A percentile compares a stretch with the other conserved stretches of the same genome.
Conservation (phyloP, 192 early-diverging fungal genomes). For the Coemansia javaensis region DNA sequence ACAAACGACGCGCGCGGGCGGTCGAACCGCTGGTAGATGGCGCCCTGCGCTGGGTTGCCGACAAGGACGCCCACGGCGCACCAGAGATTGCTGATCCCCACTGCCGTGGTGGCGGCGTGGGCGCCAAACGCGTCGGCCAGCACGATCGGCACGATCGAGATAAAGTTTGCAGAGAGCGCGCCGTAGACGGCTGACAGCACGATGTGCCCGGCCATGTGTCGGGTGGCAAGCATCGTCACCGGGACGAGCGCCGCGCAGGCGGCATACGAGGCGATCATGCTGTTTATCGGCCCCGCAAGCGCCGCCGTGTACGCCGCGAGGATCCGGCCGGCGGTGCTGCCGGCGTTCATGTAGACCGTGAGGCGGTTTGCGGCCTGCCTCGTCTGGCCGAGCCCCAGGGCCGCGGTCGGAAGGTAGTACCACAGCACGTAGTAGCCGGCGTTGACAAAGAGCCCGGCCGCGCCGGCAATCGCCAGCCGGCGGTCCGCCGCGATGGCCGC, state of each 20-base stretch:
- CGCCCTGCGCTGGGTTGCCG: slow-evolving; percentile 40
- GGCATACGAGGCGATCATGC: slow-evolving; percentile 15
- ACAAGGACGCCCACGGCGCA: slow-evolving; percentile 33
- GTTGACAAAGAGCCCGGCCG: slow-evolving; percentile 32
- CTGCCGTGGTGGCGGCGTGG: slow-evolving; percentile 28
- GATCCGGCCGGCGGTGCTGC: slow-evolving; percentile 28
- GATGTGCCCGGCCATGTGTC: slow-evolving; percentile 35
- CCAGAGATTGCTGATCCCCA: slow-evolving; percentile 39
- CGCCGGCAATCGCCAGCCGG: slow-evolving; percentile 14
- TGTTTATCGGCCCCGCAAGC: slow-evolving; percentile 31
- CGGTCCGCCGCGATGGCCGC: slow-evolving; percentile 16
- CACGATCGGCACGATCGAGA: slow-evolving; percentile 28
- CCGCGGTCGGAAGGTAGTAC: slow-evolving; percentile 44
- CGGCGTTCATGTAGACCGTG: slow-evolving; percentile 36
- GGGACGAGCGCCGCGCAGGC: slow-evolving; percentile 27
- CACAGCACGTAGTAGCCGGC: slow-evolving; percentile 31
- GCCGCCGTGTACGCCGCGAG: slow-evolving; percentile 20
- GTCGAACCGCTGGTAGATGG: slow-evolving; percentile 36
- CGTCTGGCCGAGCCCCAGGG: slow-evolving; percentile 26
- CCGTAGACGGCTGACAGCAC: slow-evolving; percentile 28
- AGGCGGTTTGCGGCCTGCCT: slow-evolving; percentile 35
- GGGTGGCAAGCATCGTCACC: slow-evolving; percentile 25
- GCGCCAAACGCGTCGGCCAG: slow-evolving; percentile 28
- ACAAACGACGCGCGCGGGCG: slow-evolving; percentile 20
- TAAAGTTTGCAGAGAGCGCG: slow-evolving; percentile 25